Evolutionary conservation across 805 yeast species (phyloP).

Genomic region (Lipomyces kockii): DNA sequence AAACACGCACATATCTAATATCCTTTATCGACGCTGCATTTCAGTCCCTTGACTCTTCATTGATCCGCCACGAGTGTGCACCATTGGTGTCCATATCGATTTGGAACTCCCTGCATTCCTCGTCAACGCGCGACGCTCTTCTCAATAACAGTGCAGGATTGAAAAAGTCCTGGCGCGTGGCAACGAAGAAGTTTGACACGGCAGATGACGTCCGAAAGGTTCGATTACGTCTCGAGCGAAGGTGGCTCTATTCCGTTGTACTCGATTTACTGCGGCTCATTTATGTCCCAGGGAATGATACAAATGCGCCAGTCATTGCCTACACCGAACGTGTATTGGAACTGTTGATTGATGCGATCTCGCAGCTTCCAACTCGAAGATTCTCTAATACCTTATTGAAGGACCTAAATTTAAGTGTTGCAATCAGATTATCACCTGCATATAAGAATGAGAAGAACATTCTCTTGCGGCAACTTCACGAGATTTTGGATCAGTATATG

Average conservation of each 20-base stretch:
- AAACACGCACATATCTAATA: constrained; percentile 31
- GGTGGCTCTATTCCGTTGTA: constrained; percentile 42
- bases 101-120: constrained; percentile 44
- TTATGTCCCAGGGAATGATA: constrained; percentile 2
- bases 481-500: constrained; percentile 41
- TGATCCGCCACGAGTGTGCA: constrained; percentile 39
- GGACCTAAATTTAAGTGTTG: constrained; percentile 41
- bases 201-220: constrained; percentile 36
- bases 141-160: constrained; percentile 36
- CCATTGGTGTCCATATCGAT: constrained; percentile 47
- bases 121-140: constrained; percentile 30
- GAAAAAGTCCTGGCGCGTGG: constrained; percentile 39
- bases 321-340: constrained; percentile 35
- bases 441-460: constrained; percentile 18
- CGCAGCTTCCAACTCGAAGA: constrained; percentile 52
- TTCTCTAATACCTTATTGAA: constrained; percentile 43
- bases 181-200: constrained; percentile 36
- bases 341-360: constrained; percentile 44
- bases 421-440: constrained; percentile 14
- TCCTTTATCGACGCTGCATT: constrained; percentile 41
- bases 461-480: constrained; percentile 14
- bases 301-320: constrained; percentile 5
- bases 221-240: constrained; percentile 37
- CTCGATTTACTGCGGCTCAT: constrained; percentile 32
- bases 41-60: constrained; percentile 37